These are phyloP conservation scores for Russula foetens DNA, from an alignment of 768 basidiomycete genomes.

Conservation along the genomic window DNA sequence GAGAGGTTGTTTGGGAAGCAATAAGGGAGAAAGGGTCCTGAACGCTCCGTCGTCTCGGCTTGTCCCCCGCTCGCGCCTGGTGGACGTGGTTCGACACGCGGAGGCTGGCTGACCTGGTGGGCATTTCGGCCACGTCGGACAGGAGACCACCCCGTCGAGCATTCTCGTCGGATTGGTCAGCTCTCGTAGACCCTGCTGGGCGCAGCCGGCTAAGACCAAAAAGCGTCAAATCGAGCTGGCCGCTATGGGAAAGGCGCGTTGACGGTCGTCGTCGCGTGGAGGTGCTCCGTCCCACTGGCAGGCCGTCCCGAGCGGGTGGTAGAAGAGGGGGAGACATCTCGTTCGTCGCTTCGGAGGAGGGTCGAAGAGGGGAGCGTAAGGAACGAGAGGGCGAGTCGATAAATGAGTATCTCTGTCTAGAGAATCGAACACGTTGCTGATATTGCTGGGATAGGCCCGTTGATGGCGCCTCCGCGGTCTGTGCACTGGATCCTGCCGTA, in stretches of 20 bases:
- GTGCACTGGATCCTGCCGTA: background rate
- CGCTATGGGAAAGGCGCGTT: background rate
- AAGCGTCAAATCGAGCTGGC: background rate
- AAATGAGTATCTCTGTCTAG: background rate
- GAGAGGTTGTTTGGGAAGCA: background rate
- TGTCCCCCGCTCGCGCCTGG: background rate
- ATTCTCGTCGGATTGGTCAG: background rate
- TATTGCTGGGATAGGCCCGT: background rate
- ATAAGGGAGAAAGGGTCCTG: background rate
- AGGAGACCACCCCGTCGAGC: background rate
- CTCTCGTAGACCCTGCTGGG: background rate
- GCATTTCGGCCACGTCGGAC: constrained; percentile 1
- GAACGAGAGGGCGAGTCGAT: background rate
- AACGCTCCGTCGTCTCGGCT: constrained; percentile 2
- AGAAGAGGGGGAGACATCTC: background rate
- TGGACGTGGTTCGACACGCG: background rate
- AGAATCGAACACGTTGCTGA: background rate
- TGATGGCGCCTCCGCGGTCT: background rate
- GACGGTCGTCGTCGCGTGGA: background rate
- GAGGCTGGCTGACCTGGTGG: constrained; percentile 1
- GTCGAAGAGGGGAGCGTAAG: background rate
- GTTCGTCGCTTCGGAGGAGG: background rate
- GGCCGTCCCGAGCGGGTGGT: background rate
- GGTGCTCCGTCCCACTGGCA: background rate
- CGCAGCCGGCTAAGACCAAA: background rate